These are phyloP conservation scores for Solanum dulcamara DNA, from an alignment of 257 asterid genomes.

Conservation along the genomic window DNA sequence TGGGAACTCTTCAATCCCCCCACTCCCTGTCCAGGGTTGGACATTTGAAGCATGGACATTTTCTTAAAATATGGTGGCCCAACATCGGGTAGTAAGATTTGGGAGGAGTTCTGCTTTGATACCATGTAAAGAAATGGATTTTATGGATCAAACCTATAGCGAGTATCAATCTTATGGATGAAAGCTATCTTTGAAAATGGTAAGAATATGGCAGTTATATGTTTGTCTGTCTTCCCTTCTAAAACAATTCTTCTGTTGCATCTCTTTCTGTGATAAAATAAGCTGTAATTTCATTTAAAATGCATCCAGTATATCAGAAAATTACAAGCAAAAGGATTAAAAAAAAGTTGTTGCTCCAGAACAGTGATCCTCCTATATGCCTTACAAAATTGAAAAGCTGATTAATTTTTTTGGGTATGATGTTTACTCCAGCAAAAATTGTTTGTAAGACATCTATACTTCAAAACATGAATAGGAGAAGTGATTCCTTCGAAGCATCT, in stretches of 20 bases:
- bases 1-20: neutral
- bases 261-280: neutral
- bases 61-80: neutral
- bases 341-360: neutral
- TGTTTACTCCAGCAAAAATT: neutral
- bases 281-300: neutral
- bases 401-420: neutral
- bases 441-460: neutral
- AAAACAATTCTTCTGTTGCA: neutral
- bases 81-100: neutral
- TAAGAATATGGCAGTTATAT: neutral
- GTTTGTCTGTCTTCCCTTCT: neutral
- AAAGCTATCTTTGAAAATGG: neutral
- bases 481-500: neutral
- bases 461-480: neutral
- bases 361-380: neutral
- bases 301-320: neutral
- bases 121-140: neutral
- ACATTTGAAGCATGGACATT: neutral
- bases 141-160: neutral
- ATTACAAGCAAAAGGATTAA: neutral
- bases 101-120: neutral
- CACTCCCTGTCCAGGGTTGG: neutral
- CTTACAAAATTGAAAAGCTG: neutral
- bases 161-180: neutral